Percentiles rank a stretch among this genome's conserved stretches.
Evolutionary conservation across 2,329 filamentous ascomycete genomes (phyloP).

Genomic region (Hypomyces perniciosus): DNA sequence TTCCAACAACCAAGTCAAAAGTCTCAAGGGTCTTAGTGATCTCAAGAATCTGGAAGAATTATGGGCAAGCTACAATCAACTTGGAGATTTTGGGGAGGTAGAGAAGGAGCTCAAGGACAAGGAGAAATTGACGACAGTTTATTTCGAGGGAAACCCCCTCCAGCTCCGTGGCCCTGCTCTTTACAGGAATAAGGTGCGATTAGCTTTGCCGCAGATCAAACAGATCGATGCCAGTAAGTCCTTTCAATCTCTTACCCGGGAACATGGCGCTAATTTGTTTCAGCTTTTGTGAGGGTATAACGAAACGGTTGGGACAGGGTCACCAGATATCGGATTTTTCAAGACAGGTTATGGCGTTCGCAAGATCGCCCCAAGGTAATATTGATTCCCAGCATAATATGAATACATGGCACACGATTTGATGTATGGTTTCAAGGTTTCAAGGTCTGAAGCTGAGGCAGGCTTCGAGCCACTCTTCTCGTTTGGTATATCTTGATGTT

Average conservation of each 20-base stretch:
- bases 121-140: constrained; percentile 76
- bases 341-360: background rate
- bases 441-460: background rate
- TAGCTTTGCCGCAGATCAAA: constrained; percentile 79
- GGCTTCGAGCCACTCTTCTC: background rate
- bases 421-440: background rate
- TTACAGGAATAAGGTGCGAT: constrained; percentile 87
- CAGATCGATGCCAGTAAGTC: constrained; percentile 97
- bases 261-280: background rate
- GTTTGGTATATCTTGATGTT: background rate
- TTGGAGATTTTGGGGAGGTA: constrained; percentile 75
- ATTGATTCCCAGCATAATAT: background rate
- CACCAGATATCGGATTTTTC: background rate
- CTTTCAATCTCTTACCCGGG: background rate
- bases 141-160: constrained; percentile 91
- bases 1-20: constrained; percentile 76
- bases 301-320: background rate
- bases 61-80: constrained; percentile 87
- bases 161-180: constrained; percentile 73
- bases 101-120: constrained; percentile 75
- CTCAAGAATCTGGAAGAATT: constrained; percentile 76
- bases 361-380: background rate
- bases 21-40: constrained; percentile 64
- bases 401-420: background rate
- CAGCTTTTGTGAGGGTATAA: constrained; percentile 15